Percentiles rank a stretch among this genome's conserved stretches.
These are phyloP conservation scores for Trichosporon inkin DNA, from an alignment of 1,284 basidiomycete species.

Conservation along the genomic window DNA sequence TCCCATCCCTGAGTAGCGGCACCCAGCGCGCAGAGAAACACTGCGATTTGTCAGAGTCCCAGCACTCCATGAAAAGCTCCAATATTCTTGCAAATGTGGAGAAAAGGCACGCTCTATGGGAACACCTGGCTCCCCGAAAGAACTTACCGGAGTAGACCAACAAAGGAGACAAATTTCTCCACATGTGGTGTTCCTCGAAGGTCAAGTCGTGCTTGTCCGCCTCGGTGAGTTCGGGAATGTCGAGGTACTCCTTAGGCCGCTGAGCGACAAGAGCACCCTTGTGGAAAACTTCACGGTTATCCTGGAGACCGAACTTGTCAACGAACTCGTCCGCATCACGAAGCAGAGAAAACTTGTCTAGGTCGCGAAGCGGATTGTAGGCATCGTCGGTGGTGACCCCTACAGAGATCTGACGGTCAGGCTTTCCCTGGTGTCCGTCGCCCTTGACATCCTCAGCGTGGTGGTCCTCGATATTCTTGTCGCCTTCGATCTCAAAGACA, in stretches of 20 bases:
- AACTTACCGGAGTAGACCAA: slow-evolving; percentile 29
- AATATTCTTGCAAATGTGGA: too few relatives aligned
- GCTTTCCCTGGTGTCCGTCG: too few relatives aligned
- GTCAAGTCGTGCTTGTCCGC: slow-evolving; percentile 57
- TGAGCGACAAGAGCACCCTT: slow-evolving; percentile 66
- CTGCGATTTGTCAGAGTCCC: background rate
- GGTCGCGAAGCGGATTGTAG: slow-evolving; percentile 25
- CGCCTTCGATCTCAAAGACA: background rate
- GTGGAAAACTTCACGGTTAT: slow-evolving; percentile 53
- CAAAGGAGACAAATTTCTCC: slow-evolving; percentile 56
- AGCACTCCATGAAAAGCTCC: too few relatives aligned
- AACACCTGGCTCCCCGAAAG: too few relatives aligned
- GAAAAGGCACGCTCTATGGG: too few relatives aligned
- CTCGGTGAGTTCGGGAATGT: slow-evolving; percentile 57
- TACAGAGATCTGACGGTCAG: background rate
- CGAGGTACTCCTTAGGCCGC: slow-evolving; percentile 54
- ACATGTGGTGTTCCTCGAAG: slow-evolving; percentile 61
- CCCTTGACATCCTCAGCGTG: background rate
- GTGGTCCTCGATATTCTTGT: background rate
- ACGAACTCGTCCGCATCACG: slow-evolving; percentile 7
- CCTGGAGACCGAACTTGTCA: slow-evolving; percentile 52
- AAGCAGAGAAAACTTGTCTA: slow-evolving; percentile 13
- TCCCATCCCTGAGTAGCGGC: slow-evolving; percentile 45
- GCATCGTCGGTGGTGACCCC: slow-evolving; percentile 13
- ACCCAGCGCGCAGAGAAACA: slow-evolving; percentile 37